A percentile compares a stretch with the other conserved stretches of the same genome.
Evolutionary conservation across 2,329 filamentous ascomycete species (phyloP).

Genomic region (Venturia nashicola): DNA sequence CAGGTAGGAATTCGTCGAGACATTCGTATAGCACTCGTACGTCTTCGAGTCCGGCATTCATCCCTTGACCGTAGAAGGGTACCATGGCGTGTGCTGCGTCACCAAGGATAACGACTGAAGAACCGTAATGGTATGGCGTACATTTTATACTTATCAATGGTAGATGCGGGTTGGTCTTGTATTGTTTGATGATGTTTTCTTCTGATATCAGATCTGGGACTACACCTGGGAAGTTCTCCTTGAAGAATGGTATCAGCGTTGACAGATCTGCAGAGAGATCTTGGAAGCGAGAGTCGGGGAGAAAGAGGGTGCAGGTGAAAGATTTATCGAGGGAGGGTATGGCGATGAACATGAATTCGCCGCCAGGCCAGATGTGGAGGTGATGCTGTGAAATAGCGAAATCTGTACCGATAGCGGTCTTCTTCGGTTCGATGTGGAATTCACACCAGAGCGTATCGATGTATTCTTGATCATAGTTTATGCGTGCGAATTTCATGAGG

Average conservation of each 20-base stretch:
- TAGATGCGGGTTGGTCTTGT: conserved; percentile 72
- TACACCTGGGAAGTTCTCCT: conserved; percentile 76
- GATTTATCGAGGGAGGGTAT: conserved; percentile 80
- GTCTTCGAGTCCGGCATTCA: conserved; percentile 94
- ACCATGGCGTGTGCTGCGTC: conserved; percentile 97
- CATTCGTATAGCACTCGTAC: conserved; percentile 77
- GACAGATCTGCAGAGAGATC: conserved; percentile 52
- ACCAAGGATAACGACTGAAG: conserved; percentile 72
- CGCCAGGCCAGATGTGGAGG: conserved; percentile 93
- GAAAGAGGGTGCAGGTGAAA: conserved; percentile 91
- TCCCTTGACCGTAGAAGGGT: conserved; percentile 94
- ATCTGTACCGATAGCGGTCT: conserved; percentile 23
- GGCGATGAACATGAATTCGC: conserved; percentile 96
- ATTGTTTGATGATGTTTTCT: conserved; percentile 58
- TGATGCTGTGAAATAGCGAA: conserved; percentile 86
- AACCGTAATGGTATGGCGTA: conserved; percentile 68
- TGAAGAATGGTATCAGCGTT: conserved; percentile 60
- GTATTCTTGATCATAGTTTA: conserved; percentile 89
- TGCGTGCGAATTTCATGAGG: conserved; percentile 85
- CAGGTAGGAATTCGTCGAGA: conserved; percentile 46
- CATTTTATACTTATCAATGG: conserved; percentile 92
- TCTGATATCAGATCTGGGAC: conserved; percentile 54
- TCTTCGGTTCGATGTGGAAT: conserved; percentile 59
- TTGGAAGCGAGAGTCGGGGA: conserved; percentile 58
- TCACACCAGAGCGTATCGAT: conserved; percentile 98